A percentile compares a stretch with the other conserved stretches of the same genome.
Conservation (phyloP, 1,284 basidiomycete genomes). For the Heterobasidion annosum region DNA sequence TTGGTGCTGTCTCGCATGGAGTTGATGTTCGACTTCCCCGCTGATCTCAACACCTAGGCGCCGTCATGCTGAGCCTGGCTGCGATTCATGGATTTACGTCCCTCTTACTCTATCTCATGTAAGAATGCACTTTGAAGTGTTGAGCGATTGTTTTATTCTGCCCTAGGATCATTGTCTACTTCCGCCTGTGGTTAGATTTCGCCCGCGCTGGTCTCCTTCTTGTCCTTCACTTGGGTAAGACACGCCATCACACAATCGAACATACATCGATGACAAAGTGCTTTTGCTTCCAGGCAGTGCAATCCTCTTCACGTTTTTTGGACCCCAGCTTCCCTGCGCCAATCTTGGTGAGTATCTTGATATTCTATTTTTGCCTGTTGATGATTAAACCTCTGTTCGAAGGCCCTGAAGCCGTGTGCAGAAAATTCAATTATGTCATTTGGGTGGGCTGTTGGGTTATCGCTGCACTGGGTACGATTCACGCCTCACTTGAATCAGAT, state of each 20-base stretch:
- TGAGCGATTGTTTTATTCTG: background rate
- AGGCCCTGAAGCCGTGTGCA: constrained; percentile 4
- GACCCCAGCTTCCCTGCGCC: constrained; percentile 28
- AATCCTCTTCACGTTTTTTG: constrained; percentile 23
- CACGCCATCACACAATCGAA: background rate
- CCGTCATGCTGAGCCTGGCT: constrained; percentile 26
- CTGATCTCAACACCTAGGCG: constrained; percentile 19
- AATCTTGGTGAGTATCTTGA: constrained; percentile 24
- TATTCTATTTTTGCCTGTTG: constrained; percentile 1
- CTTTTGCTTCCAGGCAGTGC: constrained; percentile 14
- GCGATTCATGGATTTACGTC: constrained; percentile 27
- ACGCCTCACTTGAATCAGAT: background rate
- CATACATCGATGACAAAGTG: background rate
- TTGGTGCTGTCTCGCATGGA: constrained; percentile 15
- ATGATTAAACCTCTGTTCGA: background rate
- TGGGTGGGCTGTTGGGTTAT: constrained; percentile 29
- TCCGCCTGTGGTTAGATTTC: constrained; percentile 33
- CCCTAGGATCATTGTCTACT: constrained; percentile 36
- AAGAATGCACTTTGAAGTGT: constrained; percentile 8
- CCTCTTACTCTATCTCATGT: constrained; percentile 41
- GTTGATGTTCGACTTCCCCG: background rate
- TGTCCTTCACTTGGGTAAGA: constrained; percentile 27
- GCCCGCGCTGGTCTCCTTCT: constrained; percentile 27
- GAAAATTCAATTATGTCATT: constrained; percentile 20
- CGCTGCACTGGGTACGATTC: constrained; percentile 22